Base-by-base conservation (phyloP, 129 eudicot genomes). In the Flaveria linearis region DNA sequence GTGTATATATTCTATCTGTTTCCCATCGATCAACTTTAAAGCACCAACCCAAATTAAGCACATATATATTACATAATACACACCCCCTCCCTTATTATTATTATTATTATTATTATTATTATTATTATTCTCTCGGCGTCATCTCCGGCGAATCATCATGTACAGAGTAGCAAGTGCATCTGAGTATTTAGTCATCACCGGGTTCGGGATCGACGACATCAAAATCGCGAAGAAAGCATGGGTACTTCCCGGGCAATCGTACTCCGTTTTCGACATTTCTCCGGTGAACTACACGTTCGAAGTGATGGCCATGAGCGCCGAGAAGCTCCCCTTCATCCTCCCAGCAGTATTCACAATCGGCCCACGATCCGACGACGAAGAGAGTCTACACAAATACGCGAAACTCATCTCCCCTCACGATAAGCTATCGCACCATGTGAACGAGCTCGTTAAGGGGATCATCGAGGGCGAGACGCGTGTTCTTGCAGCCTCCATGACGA, bases 301-400 rank as follows among this genome's bases (percentile, higher is more conserved):
- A 49, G 95, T 86, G 11, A 85, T 86, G 41, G 95, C 95, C 76
- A 89, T 86, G 95, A 86, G 91, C 18, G 95, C 91, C 22, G 95
- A 89, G 43, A 89, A 89, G 61, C 91, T 89, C 36, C 89, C 89
- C 0, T 86, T 89, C 76, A 71, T 86, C 42, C 94, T 89, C 17
- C 88, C 94, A 0, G 94, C 88, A 6, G 90, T 89, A 0, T 89
- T 86, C 81, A 89, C 94, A 9, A 86, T 86, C 30, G 94, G 94
- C 11, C 90, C 90, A 0, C 81, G 84, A 1, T 45, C 83, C 0
- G 89, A 89, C 50, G 78, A 86, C 3, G 68, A 53, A 0, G 82
- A 57, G 9, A 84, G 89, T 61, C 83, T 89, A 14, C 43, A 82
- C 23, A 89, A 81, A 36, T 89, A 89, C 50, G 91, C 95, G 23